Conservation (phyloP, 2,329 filamentous ascomycete genomes). For the Ophiostoma piceae region DNA sequence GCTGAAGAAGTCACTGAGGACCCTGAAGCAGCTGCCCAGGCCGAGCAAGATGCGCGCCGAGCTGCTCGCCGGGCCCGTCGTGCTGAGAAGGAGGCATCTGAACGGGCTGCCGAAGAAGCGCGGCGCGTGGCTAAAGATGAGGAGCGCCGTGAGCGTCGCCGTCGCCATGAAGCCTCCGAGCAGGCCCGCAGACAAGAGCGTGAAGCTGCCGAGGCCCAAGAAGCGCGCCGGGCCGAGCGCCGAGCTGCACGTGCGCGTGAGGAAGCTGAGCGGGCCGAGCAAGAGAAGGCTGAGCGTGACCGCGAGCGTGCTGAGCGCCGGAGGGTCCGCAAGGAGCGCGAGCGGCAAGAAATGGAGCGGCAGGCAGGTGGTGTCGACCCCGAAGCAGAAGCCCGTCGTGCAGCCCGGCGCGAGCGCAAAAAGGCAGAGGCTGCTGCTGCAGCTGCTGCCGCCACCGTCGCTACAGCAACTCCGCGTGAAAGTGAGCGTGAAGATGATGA, state of each 20-base stretch:
- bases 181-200: conserved; percentile 51
- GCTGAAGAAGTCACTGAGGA: conserved; percentile 46
- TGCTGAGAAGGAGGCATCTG: conserved; percentile 47
- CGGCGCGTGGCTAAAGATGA: conserved; percentile 51
- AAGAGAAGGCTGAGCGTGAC: conserved; percentile 22
- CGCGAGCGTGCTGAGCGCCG: conserved; percentile 47
- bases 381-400: conserved; percentile 46
- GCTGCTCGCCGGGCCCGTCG: conserved; percentile 58
- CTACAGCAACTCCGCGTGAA: conserved; percentile 28
- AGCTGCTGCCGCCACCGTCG: conserved; percentile 24
- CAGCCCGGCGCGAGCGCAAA: conserved; percentile 45
- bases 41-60: conserved; percentile 54
- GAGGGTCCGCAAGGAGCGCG: conserved; percentile 45
- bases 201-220: conserved; percentile 42
- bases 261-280: conserved; percentile 26
- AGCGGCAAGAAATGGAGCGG: conserved; percentile 36
- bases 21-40: conserved; percentile 25
- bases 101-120: conserved; percentile 51
- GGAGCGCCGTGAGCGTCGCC: conserved; percentile 50
- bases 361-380: conserved; percentile 37
- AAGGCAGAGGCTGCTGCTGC: conserved; percentile 39
- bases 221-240: conserved; percentile 47
- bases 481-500: conserved; percentile 45
- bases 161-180: conserved; percentile 52
- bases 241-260: conserved; percentile 36